Percentiles rank a stretch among this genome's conserved stretches.
These are phyloP conservation scores for Cicer cuneatum DNA, from an alignment of 306 rosid genomes.

Conservation along the genomic window DNA sequence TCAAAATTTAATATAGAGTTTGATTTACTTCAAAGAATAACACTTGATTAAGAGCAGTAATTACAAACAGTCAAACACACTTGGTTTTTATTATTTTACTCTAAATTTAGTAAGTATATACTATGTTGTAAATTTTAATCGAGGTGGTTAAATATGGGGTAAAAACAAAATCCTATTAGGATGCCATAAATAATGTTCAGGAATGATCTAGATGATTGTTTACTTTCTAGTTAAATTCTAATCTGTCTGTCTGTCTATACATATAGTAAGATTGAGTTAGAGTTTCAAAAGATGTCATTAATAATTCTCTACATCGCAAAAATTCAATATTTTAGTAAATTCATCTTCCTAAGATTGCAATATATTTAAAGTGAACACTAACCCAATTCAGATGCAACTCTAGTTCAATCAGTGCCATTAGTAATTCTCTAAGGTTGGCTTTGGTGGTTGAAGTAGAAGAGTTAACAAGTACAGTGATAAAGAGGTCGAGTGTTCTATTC, in stretches of 20 bases:
- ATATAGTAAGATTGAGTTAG: slow-evolving; percentile 1
- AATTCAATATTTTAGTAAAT: slow-evolving; percentile 1
- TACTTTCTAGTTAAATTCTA: slow-evolving; percentile 6
- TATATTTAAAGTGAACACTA: slow-evolving; percentile 8
- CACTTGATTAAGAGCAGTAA: neutral
- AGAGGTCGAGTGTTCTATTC: too few species aligned
- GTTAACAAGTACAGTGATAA: too few species aligned
- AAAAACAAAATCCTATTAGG: neutral
- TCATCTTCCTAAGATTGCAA: slow-evolving; percentile 22
- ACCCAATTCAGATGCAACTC: slow-evolving; percentile 6
- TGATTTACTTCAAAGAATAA: neutral
- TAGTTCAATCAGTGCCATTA: slow-evolving; percentile 4
- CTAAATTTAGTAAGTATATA: neutral
- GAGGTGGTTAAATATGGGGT: neutral
- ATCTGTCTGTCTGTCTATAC: neutral
- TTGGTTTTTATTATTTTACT: slow-evolving; percentile 5
- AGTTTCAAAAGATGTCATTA: neutral
- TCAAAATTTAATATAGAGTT: neutral
- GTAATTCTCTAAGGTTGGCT: neutral
- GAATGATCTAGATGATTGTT: slow-evolving; percentile 18
- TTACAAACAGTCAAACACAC: neutral
- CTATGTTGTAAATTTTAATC: too few species aligned
- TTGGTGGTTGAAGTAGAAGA: too few species aligned
- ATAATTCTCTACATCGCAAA: neutral
- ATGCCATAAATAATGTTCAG: neutral